These are phyloP conservation scores for Penicillium salamii DNA, from an alignment of 495 filamentous ascomycete species.

Conservation along the genomic window DNA sequence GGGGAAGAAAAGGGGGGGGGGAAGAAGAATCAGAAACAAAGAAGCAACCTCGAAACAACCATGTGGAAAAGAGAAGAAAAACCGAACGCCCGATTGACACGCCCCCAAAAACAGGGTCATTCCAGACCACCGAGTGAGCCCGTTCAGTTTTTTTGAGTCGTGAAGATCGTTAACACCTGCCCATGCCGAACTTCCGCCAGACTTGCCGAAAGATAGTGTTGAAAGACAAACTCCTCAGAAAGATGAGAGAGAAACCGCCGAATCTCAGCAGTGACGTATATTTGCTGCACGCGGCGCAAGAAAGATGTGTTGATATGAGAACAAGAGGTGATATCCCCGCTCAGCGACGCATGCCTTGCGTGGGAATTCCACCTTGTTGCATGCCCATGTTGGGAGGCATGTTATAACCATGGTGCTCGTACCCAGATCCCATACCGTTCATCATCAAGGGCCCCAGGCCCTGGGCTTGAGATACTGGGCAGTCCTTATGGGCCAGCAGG, in stretches of 20 bases:
- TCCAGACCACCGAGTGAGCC: constrained; percentile 30
- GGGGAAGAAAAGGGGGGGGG: background rate
- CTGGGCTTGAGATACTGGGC: constrained; percentile 86
- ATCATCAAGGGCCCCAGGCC: constrained; percentile 69
- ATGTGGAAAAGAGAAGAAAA: constrained; percentile 6
- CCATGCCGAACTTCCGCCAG: constrained; percentile 36
- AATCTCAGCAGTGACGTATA: constrained; percentile 18
- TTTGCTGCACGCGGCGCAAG: constrained; percentile 6
- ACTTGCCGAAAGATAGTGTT: constrained; percentile 20
- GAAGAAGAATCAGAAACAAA: constrained; percentile 23
- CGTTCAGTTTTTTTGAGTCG: constrained; percentile 39
- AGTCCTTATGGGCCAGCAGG: constrained; percentile 93
- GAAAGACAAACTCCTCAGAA: constrained; percentile 16
- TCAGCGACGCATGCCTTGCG: constrained; percentile 37
- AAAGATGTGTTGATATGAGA: constrained; percentile 2
- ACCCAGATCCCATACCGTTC: constrained; percentile 49
- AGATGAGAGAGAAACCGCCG: constrained; percentile 12
- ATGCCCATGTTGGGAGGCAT: constrained; percentile 40
- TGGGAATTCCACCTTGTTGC: constrained; percentile 38
- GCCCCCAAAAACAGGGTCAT: constrained; percentile 28
- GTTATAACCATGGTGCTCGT: constrained; percentile 36
- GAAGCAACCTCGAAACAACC: constrained; percentile 25
- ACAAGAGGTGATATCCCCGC: constrained; percentile 7
- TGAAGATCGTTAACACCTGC: constrained; percentile 46
- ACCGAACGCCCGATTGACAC: constrained; percentile 35